Base-by-base conservation (phyloP, 2,329 filamentous ascomycete species). In the Aspergillus intermedius region DNA sequence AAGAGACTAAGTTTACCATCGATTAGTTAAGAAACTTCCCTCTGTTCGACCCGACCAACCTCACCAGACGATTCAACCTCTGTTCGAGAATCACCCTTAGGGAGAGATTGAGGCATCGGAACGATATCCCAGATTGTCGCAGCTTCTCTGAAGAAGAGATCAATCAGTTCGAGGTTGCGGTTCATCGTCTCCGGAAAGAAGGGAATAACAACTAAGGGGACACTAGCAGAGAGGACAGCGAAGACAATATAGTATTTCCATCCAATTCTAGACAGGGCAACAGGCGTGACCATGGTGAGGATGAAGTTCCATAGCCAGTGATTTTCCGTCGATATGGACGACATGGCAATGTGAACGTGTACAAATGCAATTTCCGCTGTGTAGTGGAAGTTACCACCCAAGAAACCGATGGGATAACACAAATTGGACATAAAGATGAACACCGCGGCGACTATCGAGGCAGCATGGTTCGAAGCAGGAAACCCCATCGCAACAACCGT, bases 181-280 rank as follows among this genome's bases (percentile, higher is more conserved):
- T 59, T 59, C 57, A 59, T 60, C 0, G 58, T 60, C 51, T 60
- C 58, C 2, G 58, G 57, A 30, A 54, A 58, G 50, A 58, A 59
- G 22, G 58, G 37, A 43, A 54, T 57, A 8, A 53, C 58, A 9
- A 47, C 21, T 9, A 59, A 32, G 3, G 56, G 57, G 22, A 59
- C 58, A 21, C 48, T 51, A 6, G 51, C 57, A 4, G 53, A 60
- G 6, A 60, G 52, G 1, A 60, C 50, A 19, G 37, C 37, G 28
- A 46, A 51, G n/a, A 51, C 46, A 7, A 51, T 44, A 15, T 49
- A 49, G 40, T 51, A 51, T 10, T 22, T 17, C n/a, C 45, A 49
- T 5, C 44, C 46, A 17, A 51, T 49, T 3, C 15, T 46, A 10
- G 34, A 19, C 9, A 51, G 37, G 1, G 47, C 49, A 13, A 49